Evolutionary conservation across 192 early-diverging fungal genomes (phyloP).

Genomic region (Geosiphon pyriformis): DNA sequence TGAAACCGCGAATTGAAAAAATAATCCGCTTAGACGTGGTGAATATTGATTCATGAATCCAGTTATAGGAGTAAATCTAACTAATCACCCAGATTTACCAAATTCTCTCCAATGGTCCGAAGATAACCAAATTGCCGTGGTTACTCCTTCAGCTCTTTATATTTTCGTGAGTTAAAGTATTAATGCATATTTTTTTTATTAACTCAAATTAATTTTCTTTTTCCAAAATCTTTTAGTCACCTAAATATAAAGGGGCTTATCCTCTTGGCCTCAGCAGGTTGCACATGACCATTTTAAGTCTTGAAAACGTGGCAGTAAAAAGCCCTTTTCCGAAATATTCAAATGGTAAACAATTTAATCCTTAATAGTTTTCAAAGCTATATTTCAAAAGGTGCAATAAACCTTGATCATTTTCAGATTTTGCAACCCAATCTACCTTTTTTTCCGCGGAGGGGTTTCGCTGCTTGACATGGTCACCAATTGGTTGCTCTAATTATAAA

Average conservation of each 20-base stretch:
- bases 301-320: not conserved
- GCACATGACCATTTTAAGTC: not conserved
- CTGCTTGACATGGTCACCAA: slow-evolving; percentile 20
- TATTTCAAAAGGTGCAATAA: not conserved
- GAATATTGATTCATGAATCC: not conserved
- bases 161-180: slow-evolving; percentile 12
- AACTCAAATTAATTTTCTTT: not conserved
- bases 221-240: not conserved
- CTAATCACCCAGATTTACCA: not conserved
- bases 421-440: not conserved
- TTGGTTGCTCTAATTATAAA: not conserved
- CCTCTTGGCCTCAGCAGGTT: slow-evolving; percentile 1
- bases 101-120: slow-evolving; percentile 20
- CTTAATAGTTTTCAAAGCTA: not conserved
- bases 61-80: not conserved
- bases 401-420: not conserved
- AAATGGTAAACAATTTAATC: not conserved
- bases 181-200: not conserved
- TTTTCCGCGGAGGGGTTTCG: slow-evolving; percentile 8
- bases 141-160: slow-evolving; percentile 11
- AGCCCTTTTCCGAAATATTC: not conserved
- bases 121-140: slow-evolving; percentile 14
- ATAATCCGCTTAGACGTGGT: too few species aligned
- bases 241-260: slow-evolving; percentile 12
- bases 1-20: too few species aligned